These are phyloP conservation scores for Agarophyton chilense DNA, from an alignment of 23 red algal species.

Conservation along the genomic window DNA sequence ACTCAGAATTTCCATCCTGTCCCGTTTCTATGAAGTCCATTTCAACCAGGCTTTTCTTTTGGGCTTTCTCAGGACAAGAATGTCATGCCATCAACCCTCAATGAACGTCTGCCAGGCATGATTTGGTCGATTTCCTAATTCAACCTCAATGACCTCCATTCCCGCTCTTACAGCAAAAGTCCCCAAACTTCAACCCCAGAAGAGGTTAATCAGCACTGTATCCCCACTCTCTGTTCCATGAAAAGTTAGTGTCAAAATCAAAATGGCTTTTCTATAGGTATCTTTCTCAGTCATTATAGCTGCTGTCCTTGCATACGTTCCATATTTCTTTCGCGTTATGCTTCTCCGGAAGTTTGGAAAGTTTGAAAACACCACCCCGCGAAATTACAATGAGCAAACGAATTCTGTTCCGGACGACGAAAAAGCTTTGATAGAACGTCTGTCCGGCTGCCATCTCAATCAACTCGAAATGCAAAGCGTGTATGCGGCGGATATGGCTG, in stretches of 20 bases:
- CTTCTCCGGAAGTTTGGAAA: constrained; percentile 14
- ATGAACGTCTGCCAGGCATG: neutral
- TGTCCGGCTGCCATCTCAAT: constrained; percentile 19
- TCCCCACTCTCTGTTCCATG: neutral
- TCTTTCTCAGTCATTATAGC: constrained; percentile 24
- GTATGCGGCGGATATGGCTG: constrained; percentile 27
- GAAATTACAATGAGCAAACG: neutral
- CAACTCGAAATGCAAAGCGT: constrained; percentile 41
- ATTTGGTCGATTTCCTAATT: neutral
- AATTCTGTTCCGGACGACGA: constrained; percentile 15
- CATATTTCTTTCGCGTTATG: constrained; percentile 11
- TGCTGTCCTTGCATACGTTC: constrained; percentile 29
- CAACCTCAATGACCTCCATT: too few species aligned
- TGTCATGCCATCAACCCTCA: too few species aligned
- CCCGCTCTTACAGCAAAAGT: neutral
- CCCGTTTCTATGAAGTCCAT: neutral
- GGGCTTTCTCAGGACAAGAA: neutral
- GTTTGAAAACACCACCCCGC: constrained; percentile 39
- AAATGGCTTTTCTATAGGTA: neutral
- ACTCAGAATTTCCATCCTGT: neutral
- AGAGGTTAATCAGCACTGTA: neutral
- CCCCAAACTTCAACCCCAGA: neutral
- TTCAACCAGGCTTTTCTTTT: neutral
- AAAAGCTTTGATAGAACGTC: constrained; percentile 1
- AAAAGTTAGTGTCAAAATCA: neutral